Percentiles rank a stretch among this genome's conserved stretches.
Evolutionary conservation across 2,329 filamentous ascomycete genomes (phyloP).

Genomic region (Cordyceps militaris): DNA sequence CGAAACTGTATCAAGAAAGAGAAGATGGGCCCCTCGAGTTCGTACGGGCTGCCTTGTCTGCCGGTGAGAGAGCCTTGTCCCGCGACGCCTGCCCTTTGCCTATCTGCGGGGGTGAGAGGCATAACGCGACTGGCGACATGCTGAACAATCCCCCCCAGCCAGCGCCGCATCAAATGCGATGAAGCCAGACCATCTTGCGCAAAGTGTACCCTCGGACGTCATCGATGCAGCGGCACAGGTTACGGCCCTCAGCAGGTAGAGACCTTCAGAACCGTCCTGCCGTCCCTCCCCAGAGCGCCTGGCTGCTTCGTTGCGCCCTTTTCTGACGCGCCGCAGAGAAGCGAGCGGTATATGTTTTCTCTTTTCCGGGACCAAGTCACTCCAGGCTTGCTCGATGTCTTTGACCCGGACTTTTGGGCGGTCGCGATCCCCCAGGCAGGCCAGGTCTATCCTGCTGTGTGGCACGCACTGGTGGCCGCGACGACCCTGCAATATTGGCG

Average conservation of each 20-base stretch:
- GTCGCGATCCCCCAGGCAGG: background rate
- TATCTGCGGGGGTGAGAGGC: too few species aligned
- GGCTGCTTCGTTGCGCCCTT: too few species aligned
- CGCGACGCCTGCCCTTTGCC: too few species aligned
- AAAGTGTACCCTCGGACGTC: background rate
- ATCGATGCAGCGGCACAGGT: background rate
- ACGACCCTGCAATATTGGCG: background rate
- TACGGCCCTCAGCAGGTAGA: background rate
- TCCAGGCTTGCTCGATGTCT: background rate
- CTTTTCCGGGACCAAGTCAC: background rate
- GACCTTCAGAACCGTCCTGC: background rate
- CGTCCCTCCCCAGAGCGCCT: background rate
- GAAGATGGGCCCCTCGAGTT: too few species aligned
- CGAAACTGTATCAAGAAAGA: too few species aligned
- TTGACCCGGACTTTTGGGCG: background rate
- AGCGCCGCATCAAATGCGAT: background rate
- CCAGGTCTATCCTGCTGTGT: background rate
- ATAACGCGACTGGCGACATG: too few species aligned
- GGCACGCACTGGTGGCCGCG: background rate
- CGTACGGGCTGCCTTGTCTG: too few species aligned
- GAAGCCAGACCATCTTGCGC: background rate
- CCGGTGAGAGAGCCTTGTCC: too few species aligned
- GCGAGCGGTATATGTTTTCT: background rate
- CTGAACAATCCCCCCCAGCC: background rate
- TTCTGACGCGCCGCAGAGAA: background rate